Evolutionary conservation across 768 basidiomycete species (phyloP), one percentile per base, ranked within the genome.

Genomic region (Tulasnella sp.): DNA sequence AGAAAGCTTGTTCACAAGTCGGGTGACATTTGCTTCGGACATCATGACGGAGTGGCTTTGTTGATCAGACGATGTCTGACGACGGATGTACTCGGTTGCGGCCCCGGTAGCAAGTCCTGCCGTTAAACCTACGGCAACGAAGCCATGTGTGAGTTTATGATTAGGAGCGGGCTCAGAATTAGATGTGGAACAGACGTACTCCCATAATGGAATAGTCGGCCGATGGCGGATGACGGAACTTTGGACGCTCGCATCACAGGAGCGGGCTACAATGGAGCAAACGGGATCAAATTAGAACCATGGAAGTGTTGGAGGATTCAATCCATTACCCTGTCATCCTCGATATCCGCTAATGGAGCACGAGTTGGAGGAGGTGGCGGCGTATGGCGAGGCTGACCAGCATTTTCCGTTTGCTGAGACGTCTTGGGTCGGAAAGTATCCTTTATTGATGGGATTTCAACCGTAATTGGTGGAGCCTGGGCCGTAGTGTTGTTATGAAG

Each of bases 171-270:
- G n/a, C 14, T 78, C 44, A 42, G 2, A 58, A 74, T 21, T 2
- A 5, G 31, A 24, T 34, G n/a, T 7, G 3, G 19, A 68, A 31
- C 21, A 36, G 44, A 83, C 88, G 71, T 83, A 93, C 97, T 94
- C 82, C 97, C 97, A 80, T 99, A 98, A 82, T 99, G 97, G 82
- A 99, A 94, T 10, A 99, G 84, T 21, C 97, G 89, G 5, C 95
- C 97, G 12, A 99, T 87, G 16, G 92, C 89, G 0, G 96, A 97
- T 0, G 95, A 94, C 21, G 97, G 97, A 0, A 99, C 96, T 84
- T 90, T 94, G 6, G 96, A 97, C 0, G 95, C 84, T 39, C 84
- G 84, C 36, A 87, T 82, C 5, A 68, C 62, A 4, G 62, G 62
- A 34, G 62, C 31, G 4, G 62, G 83, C 78, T 21, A 85, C 85